A percentile compares a stretch with the other conserved stretches of the same genome.
Evolutionary conservation across 2,329 filamentous ascomycete genomes (phyloP).

Genomic region (Epichloe typhina): DNA sequence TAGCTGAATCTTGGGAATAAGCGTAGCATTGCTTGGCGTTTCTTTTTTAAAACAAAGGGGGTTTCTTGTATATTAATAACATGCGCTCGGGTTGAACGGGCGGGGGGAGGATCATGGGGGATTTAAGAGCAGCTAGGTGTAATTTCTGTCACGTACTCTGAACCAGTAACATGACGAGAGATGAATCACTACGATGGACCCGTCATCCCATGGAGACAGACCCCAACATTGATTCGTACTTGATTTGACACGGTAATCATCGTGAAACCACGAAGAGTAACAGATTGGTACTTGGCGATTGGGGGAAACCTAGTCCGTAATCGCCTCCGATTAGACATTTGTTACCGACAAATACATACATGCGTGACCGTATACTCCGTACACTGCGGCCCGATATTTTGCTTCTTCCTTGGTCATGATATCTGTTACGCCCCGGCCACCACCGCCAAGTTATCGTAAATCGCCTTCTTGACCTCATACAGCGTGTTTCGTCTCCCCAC

Average conservation of each 20-base stretch:
- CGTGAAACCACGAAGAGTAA: too few species aligned
- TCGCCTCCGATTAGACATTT: too few species aligned
- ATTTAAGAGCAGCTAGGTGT: not conserved
- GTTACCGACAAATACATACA: too few species aligned
- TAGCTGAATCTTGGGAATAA: not conserved
- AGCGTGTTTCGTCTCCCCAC: slow-evolving; percentile 49
- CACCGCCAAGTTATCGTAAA: slow-evolving; percentile 88
- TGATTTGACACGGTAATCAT: too few species aligned
- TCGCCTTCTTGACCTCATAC: slow-evolving; percentile 75
- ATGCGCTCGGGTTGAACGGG: not conserved
- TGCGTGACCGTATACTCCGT: too few species aligned
- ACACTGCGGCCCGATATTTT: too few species aligned
- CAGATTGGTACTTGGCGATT: too few species aligned
- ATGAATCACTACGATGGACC: too few species aligned
- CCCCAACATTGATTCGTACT: too few species aligned
- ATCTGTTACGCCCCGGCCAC: slow-evolving; percentile 53
- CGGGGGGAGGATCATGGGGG: not conserved
- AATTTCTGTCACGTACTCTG: not conserved
- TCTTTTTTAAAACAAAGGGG: not conserved
- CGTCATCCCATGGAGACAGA: too few species aligned
- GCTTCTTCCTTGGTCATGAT: too few species aligned
- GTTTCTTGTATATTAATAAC: slow-evolving; percentile 3
- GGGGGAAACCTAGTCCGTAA: too few species aligned
- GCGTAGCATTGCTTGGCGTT: slow-evolving; percentile 24
- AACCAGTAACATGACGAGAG: not conserved